These are phyloP conservation scores for Poa pratensis DNA, from an alignment of 176 grass and related monocot species.

Conservation along the genomic window DNA sequence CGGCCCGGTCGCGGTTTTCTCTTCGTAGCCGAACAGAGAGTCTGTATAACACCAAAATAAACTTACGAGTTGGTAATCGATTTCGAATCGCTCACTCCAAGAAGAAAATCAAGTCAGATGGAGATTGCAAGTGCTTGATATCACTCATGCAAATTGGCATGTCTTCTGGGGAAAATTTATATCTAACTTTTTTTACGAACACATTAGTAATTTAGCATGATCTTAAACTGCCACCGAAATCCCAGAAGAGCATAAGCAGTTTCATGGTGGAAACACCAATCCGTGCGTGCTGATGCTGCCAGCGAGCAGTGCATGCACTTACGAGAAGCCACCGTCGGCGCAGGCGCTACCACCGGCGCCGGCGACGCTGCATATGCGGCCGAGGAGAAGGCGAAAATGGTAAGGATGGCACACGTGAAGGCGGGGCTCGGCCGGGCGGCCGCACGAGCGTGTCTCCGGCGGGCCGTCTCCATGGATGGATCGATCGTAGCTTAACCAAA, in stretches of 20 bases:
- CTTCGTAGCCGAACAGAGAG: slow-evolving; percentile 46
- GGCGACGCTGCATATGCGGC: not conserved
- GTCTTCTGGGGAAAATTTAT: not conserved
- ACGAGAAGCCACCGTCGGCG: not conserved
- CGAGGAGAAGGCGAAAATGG: not conserved
- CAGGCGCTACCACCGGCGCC: not conserved
- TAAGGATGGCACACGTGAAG: not conserved
- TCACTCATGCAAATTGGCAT: too few species aligned
- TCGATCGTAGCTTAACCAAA: not conserved
- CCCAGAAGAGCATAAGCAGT: not conserved
- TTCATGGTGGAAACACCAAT: not conserved
- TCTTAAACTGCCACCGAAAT: not conserved
- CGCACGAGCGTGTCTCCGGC: not conserved
- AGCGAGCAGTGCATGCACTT: not conserved
- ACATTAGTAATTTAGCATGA: not conserved
- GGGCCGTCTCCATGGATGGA: not conserved
- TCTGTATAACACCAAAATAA: slow-evolving; percentile 35
- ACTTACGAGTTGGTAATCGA: not conserved
- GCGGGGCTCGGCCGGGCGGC: not conserved
- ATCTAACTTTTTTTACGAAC: not conserved
- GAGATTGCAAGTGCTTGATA: not conserved
- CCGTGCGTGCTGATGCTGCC: not conserved
- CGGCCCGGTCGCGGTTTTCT: slow-evolving; percentile 34
- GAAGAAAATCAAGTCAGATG: not conserved
- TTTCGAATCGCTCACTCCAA: not conserved